A percentile compares a stretch with the other conserved stretches of the same genome.
These are phyloP conservation scores for Penicillium fuscoglaucum DNA, from an alignment of 2,329 filamentous ascomycete species.

Conservation along the genomic window DNA sequence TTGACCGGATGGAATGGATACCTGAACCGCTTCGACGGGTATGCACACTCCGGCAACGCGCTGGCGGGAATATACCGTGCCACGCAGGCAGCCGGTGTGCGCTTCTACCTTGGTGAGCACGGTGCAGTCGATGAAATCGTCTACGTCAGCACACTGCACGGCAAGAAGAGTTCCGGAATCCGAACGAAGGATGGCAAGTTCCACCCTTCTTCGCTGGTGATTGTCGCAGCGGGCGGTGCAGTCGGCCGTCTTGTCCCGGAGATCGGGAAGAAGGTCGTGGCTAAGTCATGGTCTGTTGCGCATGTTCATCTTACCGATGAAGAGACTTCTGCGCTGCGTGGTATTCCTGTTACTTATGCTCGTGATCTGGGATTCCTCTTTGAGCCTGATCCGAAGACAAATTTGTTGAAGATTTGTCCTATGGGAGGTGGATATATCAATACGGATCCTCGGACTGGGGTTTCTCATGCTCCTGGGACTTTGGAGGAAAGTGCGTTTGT, in stretches of 20 bases:
- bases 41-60: slow-evolving; percentile 57
- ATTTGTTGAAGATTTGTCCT: slow-evolving; percentile 61
- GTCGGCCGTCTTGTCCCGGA: slow-evolving; percentile 51
- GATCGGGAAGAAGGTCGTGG: slow-evolving; percentile 53
- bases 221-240: slow-evolving; percentile 56
- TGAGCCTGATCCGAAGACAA: slow-evolving; percentile 61
- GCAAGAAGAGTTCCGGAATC: slow-evolving; percentile 34
- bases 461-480: slow-evolving; percentile 47
- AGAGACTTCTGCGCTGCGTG: slow-evolving; percentile 55
- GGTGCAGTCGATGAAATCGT: slow-evolving; percentile 44
- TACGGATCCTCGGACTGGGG: slow-evolving; percentile 45
- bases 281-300: slow-evolving; percentile 60
- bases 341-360: slow-evolving; percentile 62
- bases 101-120: slow-evolving; percentile 47
- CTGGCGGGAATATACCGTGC: slow-evolving; percentile 50
- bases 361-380: slow-evolving; percentile 66
- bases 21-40: slow-evolving; percentile 58
- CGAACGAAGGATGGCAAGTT: slow-evolving; percentile 42
- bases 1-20: slow-evolving; percentile 60
- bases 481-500: slow-evolving; percentile 47
- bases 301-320: slow-evolving; percentile 59
- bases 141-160: slow-evolving; percentile 29
- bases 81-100: slow-evolving; percentile 43
- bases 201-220: slow-evolving; percentile 44
- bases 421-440: slow-evolving; percentile 59